Evolutionary conservation across 345 rosid genomes (phyloP).

Genomic region (Tarenaya hassleriana): DNA sequence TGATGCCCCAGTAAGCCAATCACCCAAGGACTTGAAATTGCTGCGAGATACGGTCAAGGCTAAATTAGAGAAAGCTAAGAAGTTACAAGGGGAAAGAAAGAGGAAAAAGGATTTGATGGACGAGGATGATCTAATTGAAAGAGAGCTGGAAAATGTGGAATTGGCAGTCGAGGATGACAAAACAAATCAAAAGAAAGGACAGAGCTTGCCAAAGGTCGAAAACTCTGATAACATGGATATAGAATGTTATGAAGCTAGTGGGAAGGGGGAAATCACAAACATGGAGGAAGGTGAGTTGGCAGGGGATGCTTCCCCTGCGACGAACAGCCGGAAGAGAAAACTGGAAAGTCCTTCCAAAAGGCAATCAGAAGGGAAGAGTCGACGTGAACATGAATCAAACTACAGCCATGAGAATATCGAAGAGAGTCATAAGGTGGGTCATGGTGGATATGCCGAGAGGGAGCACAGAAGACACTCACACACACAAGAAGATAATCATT

Average conservation of each 20-base stretch:
- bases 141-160: conserved; percentile 76
- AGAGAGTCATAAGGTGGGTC: conserved; percentile 18
- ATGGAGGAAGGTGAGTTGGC: conserved; percentile 66
- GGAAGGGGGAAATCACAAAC: conserved; percentile 29
- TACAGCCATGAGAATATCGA: conserved; percentile 21
- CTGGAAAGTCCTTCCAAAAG: conserved; percentile 49
- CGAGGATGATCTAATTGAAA: conserved; percentile 86
- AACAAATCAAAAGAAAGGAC: conserved; percentile 40
- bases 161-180: conserved; percentile 62
- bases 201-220: conserved; percentile 36
- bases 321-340: conserved; percentile 57
- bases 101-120: conserved; percentile 61
- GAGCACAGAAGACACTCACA: conserved; percentile 23
- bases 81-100: conserved; percentile 55
- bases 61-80: conserved; percentile 62
- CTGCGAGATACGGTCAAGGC: conserved; percentile 74
- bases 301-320: conserved; percentile 42
- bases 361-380: conserved; percentile 34
- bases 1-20: conserved; percentile 59
- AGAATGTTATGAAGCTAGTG: conserved; percentile 37
- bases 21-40: conserved; percentile 67
- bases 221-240: conserved; percentile 24
- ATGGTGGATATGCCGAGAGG: conserved; percentile 21
- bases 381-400: conserved; percentile 49
- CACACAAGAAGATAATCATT: conserved; percentile 29